Base-by-base conservation (phyloP, 257 asterid species). In the Lycium ferocissimum region DNA sequence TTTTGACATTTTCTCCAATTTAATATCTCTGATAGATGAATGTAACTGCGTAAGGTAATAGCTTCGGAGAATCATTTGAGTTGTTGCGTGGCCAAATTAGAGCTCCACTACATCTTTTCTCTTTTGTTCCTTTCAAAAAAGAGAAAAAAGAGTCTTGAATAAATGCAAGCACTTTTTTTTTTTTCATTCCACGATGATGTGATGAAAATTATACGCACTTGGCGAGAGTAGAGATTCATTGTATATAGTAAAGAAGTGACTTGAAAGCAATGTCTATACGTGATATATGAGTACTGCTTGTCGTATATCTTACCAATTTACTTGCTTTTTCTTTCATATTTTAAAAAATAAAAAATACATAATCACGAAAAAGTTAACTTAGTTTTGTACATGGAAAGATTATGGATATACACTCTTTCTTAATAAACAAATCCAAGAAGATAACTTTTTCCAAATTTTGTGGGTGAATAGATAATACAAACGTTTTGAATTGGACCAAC, bases 31-130 rank as follows among this genome's bases (percentile, higher is more conserved):
- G 3, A 12, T 12, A 35, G n/a, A 6, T 62, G 15, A 33, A 15
- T 40, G 56, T n/a, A 71, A 54, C 56, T 38, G 35, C 8, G 40
- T n/a, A 38, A 45, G 1, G 38, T 20, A 45, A 13, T 73, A 45
- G 15, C 59, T n/a, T n/a, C 38, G 45, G 59, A 45, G 58, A 45
- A 45, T n/a, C 58, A 45, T 73, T 20, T n/a, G 40, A 4, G 58
- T 73, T 73, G 14, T 45, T 20, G n/a, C 58, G 11, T 20, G 10
- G 10, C 59, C n/a, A 73, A 45, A 73, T 73, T 73, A 11, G 59
- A 47, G 37, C 58, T 49, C 80, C 80, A 73, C 40, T 73, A n/a
- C 38, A 10, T 10, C 57, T 73, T 40, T 73, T 73, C 20, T 73
- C 40, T 47, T 73, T 73, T 73, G 80, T 20, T 73, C 57, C 57